These are phyloP conservation scores for Brassica carinata DNA, from an alignment of 345 rosid species.

Conservation along the genomic window DNA sequence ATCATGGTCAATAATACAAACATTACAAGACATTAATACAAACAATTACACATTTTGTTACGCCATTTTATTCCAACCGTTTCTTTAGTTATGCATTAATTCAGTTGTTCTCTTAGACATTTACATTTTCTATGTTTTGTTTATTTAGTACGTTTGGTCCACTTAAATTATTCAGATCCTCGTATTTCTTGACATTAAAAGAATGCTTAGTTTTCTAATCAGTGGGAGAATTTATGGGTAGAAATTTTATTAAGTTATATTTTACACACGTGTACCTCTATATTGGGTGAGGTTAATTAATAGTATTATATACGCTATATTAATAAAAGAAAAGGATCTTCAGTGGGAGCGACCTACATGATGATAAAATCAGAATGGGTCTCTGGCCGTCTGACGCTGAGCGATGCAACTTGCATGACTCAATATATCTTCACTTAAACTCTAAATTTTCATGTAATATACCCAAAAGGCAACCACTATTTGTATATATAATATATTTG, in stretches of 20 bases:
- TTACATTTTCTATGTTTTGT: background rate
- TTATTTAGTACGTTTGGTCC: conserved; percentile 7
- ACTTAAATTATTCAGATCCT: conserved; percentile 1
- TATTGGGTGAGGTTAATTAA: background rate
- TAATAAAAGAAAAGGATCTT: conserved; percentile 1
- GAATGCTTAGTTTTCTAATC: background rate
- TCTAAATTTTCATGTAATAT: background rate
- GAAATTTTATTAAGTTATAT: background rate
- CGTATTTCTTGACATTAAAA: background rate
- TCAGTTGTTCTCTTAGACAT: background rate
- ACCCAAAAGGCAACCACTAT: background rate
- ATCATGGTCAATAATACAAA: background rate
- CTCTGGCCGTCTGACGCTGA: background rate
- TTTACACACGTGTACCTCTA: conserved; percentile 15
- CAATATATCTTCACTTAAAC: background rate
- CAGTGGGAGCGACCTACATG: background rate
- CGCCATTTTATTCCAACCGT: background rate
- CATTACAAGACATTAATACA: background rate
- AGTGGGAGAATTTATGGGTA: background rate
- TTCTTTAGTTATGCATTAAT: background rate
- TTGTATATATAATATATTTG: background rate
- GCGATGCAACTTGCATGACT: conserved; percentile 1
- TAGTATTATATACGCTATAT: background rate
- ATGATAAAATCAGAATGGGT: conserved; percentile 11
- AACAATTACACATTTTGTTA: background rate